Evolutionary conservation across 768 basidiomycete species (phyloP), one percentile per base, ranked within the genome.

Genomic region (Chalciporus sphaerocephalus): DNA sequence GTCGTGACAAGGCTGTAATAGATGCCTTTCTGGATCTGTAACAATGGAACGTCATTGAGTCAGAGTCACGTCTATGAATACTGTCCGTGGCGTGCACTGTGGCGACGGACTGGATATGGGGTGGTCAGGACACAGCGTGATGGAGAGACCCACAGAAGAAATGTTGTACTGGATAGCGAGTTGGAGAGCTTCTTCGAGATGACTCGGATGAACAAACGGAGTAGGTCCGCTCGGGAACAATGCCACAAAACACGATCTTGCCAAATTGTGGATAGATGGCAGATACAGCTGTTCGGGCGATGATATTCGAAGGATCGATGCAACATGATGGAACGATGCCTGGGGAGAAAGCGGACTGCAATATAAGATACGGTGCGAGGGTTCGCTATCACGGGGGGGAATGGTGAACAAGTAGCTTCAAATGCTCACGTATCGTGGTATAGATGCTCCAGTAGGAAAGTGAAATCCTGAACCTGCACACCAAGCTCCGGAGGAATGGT

Each of bases 401-500:
- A 35, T 17, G 21, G 9, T 9, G 9, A 13, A 44, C 2, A 5
- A 27, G 27, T 24, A 21, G 45, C 22, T n/a, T 33, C 25, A 27
- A 46, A 22, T 30, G 76, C 81, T 72, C 64, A 87, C 86, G 61
- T 61, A 56, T 86, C 79, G 56, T 85, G 79, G 57, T 87, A 87
- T 23, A 87, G 56, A 63, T 85, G 76, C 47, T 73, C 72, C n/a
- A 87, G 64, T 38, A 88, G 60, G 1, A 67, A 70, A 38, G 76
- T 74, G 6, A 85, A 70, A 57, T 87, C 84, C 34, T 61, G 56
- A 15, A 68, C 62, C 30, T 55, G 58, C 39, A 78, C 68, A 24
- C 63, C 59, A 15, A 67, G 60, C 35, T 70, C 63, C 21, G 56
- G 59, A 38, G 76, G 74, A 33, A 78, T 55, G 21, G 37, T 55